Evolutionary conservation across 1,284 basidiomycete species (phyloP), one percentile per base, ranked within the genome.

Genomic region (Vanrija pseudolonga): DNA sequence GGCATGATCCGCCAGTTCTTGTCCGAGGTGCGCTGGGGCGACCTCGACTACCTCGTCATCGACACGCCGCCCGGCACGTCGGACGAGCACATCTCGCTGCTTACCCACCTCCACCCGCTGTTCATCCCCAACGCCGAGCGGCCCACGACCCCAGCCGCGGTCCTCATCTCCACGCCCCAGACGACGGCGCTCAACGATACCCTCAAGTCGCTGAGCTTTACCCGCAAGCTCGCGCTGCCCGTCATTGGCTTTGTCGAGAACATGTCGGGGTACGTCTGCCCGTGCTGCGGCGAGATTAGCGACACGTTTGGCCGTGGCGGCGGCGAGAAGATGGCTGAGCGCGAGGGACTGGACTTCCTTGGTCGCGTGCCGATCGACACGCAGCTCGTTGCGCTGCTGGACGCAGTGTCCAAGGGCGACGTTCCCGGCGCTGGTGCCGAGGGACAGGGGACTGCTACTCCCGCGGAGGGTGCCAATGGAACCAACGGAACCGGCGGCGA

Each of bases 1-100:
- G 96, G 91, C 45, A 98, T 98, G 96, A 98, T 99, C 67, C 81
- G 93, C 66, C 96, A 99, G 79, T 98, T 99, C 72, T 76, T 98
- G 71, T 86, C 86, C 64, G 94, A 99, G 68, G 96, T 98, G 12
- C 79, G 92, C 57, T 99, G 96, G 96, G 95, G 93, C 47, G 86
- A 92, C 44, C 79, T 98, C 57, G 96, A 99, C 77, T 98, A 94
- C 78, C 80, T 99, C 47, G 85, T 99, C 50, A 88, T 98, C 55
- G 96, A 99, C 73, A 99, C 96, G 6, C 96, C 95, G 7, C 95
- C 95, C 65, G 93, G 93, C 39, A 99, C 96, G 19, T 96, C 93
- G 28, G 96, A 99, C 78, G 96, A 99, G 74, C 96, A 98, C 80
- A 84, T 99, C 45, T 94, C 91, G 19, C 82, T 98, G 45, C 79